phyloP scores from a whole-genome alignment of 2,329 filamentous ascomycete genomes.

The Coniochaeta sp. region DNA sequence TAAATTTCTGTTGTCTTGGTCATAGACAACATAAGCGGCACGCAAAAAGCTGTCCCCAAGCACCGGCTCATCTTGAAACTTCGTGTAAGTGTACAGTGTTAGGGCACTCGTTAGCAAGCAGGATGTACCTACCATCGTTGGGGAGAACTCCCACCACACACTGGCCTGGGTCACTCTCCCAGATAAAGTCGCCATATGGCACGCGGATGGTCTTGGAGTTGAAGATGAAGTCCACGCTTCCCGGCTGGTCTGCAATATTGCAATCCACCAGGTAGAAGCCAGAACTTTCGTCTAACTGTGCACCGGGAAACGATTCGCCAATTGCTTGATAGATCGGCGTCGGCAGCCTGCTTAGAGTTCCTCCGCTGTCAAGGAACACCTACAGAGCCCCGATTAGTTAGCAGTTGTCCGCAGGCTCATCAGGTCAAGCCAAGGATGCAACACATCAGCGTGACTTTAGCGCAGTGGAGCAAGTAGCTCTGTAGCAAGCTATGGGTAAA shows the following conservation, averaged over 20 bases:
- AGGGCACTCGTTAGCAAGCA: too few species aligned
- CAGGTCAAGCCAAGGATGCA: too few species aligned
- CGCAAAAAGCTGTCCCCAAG: conserved; percentile 35
- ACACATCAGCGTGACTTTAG: too few species aligned
- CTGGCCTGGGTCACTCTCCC: conserved; percentile 28
- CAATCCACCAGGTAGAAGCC: conserved; percentile 37
- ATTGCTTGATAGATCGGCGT: conserved; percentile 30
- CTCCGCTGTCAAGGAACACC: conserved; percentile 38
- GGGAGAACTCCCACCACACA: conserved; percentile 30
- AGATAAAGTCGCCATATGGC: conserved; percentile 36
- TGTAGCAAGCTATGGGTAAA: too few species aligned
- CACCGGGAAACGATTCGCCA: conserved; percentile 30
- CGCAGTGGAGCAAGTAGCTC: too few species aligned
- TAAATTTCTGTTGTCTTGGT: conserved; percentile 30
- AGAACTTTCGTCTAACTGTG: conserved; percentile 24
- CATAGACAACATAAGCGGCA: conserved; percentile 38
- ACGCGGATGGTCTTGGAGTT: conserved; percentile 29
- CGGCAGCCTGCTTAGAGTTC: conserved; percentile 37
- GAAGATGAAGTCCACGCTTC: conserved; percentile 38
- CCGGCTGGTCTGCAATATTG: conserved; percentile 21
- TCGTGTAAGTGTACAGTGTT: not conserved
- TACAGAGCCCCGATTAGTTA: too few species aligned
- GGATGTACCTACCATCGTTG: conserved; percentile 5
- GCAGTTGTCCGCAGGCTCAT: too few species aligned
- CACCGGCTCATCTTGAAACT: conserved; percentile 18